Evolutionary conservation across 73 alveolate genomes (phyloP), one percentile per base, ranked within the genome.

Genomic region (Symbiodinium natans): DNA sequence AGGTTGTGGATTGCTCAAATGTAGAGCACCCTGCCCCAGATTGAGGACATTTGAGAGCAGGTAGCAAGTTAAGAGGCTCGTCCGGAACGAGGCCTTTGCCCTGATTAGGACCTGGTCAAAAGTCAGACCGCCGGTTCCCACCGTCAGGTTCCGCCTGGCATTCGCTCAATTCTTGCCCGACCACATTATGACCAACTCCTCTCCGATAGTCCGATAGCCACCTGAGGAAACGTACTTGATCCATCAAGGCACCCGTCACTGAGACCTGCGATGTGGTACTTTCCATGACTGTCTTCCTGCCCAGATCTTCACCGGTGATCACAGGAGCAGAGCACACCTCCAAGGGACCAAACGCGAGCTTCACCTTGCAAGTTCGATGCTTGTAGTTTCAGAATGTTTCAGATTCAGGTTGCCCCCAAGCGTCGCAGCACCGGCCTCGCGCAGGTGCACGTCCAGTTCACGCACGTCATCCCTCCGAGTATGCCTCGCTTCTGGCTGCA

Each of bases 1-100:
- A 21, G 93, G 93, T 43, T 86, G 93, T 52, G 94, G 94, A 52
- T 86, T 86, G 83, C 94, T 86, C 63, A 86, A 33, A 29, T 86
- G 94, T n/a, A 86, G 71, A 59, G 83, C 94, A 41, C 94, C 94
- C 94, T 86, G 83, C 34, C 82, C 56, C 23, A 40, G 33, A 21
- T 17, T 27, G 36, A 54, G 74, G 21, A 54, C 13, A 13, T 21
- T 54, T 54, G 29, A 54, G 21, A 54, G 21, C 31, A n/a, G 84
- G 25, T 25, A 6, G 36, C 36, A 74, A 27, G 40, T 19, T 34
- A 29, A 27, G 4, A 23, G 7, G 29, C 40, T 74, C 40, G 38
- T 0, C 38, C 75, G 31, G 0, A 56, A 29, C 75, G 27, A 27
- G 25, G 93, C 93, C 93, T 86, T 86, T n/a, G 93, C 93, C 40